Percentiles rank a stretch among this genome's conserved stretches.
Conservation (phyloP, 768 basidiomycete species). For the Naganishia kalamii region DNA sequence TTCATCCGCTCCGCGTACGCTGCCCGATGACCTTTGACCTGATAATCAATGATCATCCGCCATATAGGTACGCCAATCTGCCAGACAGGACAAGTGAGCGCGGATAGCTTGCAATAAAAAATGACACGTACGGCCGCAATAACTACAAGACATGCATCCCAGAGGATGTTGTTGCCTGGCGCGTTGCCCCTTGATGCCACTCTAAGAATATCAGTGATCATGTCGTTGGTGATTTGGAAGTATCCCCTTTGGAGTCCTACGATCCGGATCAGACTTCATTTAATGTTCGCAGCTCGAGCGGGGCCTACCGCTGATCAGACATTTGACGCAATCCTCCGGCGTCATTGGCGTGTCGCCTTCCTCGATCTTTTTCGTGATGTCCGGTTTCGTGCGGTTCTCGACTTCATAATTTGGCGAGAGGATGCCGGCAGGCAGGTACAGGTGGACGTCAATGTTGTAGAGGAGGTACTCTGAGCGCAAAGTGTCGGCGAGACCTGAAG, state of each 20-base stretch:
- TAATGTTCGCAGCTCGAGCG: not conserved
- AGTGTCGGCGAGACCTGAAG: constrained; percentile 70
- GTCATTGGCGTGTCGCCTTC: constrained; percentile 61
- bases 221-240: constrained; percentile 68
- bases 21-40: constrained; percentile 24
- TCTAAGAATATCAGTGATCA: constrained; percentile 63
- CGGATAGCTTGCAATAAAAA: not conserved
- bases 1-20: constrained; percentile 27
- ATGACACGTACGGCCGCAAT: constrained; percentile 50
- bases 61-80: constrained; percentile 45
- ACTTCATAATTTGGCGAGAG: constrained; percentile 66
- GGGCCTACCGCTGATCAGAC: constrained; percentile 57
- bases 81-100: constrained; percentile 5
- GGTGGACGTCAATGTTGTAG: constrained; percentile 70
- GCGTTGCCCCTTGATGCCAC: constrained; percentile 61
- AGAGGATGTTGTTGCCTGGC: constrained; percentile 57
- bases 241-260: constrained; percentile 64
- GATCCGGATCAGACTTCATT: constrained; percentile 3
- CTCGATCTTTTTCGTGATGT: constrained; percentile 68
- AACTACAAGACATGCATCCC: constrained; percentile 53
- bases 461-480: constrained; percentile 71
- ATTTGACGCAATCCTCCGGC: constrained; percentile 59
- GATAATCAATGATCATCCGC: constrained; percentile 39
- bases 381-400: constrained; percentile 72
- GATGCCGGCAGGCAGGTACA: constrained; percentile 79